Base-by-base conservation (phyloP, 768 basidiomycete species). In the Tulasnella sp. region DNA sequence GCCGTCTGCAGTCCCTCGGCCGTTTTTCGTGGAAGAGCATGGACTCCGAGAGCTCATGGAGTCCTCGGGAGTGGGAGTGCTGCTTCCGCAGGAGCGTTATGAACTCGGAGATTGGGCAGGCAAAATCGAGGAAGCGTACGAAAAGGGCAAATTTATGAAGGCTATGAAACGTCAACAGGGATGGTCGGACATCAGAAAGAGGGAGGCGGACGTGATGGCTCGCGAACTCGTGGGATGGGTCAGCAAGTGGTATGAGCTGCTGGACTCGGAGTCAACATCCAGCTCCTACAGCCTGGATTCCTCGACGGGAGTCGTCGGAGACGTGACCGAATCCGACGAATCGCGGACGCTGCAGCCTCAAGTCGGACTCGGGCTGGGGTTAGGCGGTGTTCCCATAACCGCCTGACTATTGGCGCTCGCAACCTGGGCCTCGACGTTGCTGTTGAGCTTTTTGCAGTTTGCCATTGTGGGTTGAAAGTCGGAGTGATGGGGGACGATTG, bases 11-110 rank as follows among this genome's bases (percentile, higher is more conserved):
- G 92, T 94, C 16, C 90, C 93, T 1, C 87, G 93, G 2, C 93
- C 93, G 0, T 85, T 93, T 48, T 94, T 94, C 81, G 89, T 93
- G 57, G 93, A 94, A 81, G 93, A 94, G 82, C 90, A 92, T 81
- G 93, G 93, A 3, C 85, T 94, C 42, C 88, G 89, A 5, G 85
- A 90, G 18, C 85, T 92, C 42, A 88, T 94, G 51, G 85, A 88
- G 51, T 84, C 84, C 32, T 88, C 91, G 69, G 93, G 92, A 18
- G 88, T 90, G 20, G 91, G 92, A 11, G 86, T 93, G 40, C 91
- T 92, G 83, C 86, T 94, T 46, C 85, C 88, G 20, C 88, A 92
- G 26, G 84, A 87, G 37, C 85, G 86, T 13, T 93, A 93, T 81
- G 92, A 93, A 82, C 85, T 84, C n/a, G 92, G 92, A 11, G 88